Conservation (phyloP, 257 asterid species). For the Striga asiatica region DNA sequence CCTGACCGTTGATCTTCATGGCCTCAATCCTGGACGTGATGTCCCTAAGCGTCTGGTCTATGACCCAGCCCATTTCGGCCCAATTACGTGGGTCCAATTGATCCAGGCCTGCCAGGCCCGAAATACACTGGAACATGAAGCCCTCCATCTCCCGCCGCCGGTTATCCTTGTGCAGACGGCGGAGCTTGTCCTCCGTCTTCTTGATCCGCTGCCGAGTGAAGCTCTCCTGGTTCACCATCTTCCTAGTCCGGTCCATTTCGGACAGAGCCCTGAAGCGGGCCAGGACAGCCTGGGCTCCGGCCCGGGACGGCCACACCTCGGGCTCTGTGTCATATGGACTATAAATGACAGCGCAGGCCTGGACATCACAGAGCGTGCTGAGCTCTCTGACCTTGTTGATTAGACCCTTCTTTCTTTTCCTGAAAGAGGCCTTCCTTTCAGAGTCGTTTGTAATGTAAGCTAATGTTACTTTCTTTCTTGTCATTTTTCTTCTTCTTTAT, state of each 20-base stretch:
- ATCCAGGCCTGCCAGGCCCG: not conserved
- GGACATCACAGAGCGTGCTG: slow-evolving; percentile 34
- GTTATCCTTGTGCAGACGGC: slow-evolving; percentile 24
- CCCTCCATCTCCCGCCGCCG: slow-evolving; percentile 14
- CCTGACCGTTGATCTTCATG: not conserved
- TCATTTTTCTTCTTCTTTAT: slow-evolving; percentile 14
- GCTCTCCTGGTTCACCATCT: slow-evolving; percentile 38
- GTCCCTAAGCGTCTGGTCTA: slow-evolving; percentile 16
- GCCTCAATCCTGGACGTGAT: slow-evolving; percentile 15
- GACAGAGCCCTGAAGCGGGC: slow-evolving; percentile 24
- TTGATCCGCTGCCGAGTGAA: slow-evolving; percentile 28
- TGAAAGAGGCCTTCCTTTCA: slow-evolving; percentile 32
- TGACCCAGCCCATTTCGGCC: slow-evolving; percentile 22
- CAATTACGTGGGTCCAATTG: slow-evolving; percentile 5
- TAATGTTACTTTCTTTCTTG: slow-evolving; percentile 30
- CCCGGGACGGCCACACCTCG: slow-evolving; percentile 34
- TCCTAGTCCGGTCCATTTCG: slow-evolving; percentile 20
- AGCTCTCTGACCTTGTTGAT: slow-evolving; percentile 35
- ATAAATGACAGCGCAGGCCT: slow-evolving; percentile 32
- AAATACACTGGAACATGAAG: slow-evolving; percentile 18
- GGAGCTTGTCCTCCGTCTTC: slow-evolving; percentile 25
- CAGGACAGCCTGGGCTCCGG: slow-evolving; percentile 23
- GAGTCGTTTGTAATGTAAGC: slow-evolving; percentile 32
- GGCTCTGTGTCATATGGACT: slow-evolving; percentile 29
- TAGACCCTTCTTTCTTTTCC: slow-evolving; percentile 40